phyloP scores from a whole-genome alignment of 2,329 filamentous ascomycete species.

The Huntiella moniliformis region DNA sequence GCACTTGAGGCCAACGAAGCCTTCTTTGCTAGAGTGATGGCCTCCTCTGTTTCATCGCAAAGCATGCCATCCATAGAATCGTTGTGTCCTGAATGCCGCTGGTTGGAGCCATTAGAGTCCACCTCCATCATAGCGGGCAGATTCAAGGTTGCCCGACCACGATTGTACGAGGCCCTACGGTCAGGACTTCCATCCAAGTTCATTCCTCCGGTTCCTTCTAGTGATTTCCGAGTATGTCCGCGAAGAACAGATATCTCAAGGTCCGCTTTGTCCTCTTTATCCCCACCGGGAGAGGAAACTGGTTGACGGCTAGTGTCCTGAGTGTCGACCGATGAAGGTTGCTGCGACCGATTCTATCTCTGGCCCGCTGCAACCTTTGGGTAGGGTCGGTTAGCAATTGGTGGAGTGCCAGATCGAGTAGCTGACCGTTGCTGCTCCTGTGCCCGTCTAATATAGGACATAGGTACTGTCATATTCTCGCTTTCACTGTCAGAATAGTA shows the following conservation, averaged over 20 bases:
- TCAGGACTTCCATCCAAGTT: too few species aligned
- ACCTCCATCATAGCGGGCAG: neutral
- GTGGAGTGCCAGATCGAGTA: neutral
- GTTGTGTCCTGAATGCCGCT: neutral
- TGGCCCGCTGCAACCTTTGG: constrained; percentile 8
- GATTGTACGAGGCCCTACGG: too few species aligned
- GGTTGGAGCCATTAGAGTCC: neutral
- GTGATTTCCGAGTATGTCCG: too few species aligned
- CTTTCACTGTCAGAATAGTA: neutral
- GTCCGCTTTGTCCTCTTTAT: neutral
- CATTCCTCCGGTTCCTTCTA: too few species aligned
- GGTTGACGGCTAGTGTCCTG: neutral
- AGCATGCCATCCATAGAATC: neutral
- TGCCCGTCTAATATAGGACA: constrained; percentile 4
- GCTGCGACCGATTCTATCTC: constrained; percentile 12
- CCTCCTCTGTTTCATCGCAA: constrained; percentile 3
- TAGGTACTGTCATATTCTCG: constrained; percentile 6
- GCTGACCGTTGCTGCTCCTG: constrained; percentile 2
- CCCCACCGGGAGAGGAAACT: neutral
- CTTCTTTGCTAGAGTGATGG: constrained; percentile 1
- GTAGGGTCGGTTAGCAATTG: neutral
- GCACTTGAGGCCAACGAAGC: neutral
- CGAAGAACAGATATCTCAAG: neutral
- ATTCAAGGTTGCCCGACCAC: neutral
- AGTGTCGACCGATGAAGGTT: neutral